phyloP scores from a whole-genome alignment of 208 protist species.

The Vickermania ingenoplastis region DNA sequence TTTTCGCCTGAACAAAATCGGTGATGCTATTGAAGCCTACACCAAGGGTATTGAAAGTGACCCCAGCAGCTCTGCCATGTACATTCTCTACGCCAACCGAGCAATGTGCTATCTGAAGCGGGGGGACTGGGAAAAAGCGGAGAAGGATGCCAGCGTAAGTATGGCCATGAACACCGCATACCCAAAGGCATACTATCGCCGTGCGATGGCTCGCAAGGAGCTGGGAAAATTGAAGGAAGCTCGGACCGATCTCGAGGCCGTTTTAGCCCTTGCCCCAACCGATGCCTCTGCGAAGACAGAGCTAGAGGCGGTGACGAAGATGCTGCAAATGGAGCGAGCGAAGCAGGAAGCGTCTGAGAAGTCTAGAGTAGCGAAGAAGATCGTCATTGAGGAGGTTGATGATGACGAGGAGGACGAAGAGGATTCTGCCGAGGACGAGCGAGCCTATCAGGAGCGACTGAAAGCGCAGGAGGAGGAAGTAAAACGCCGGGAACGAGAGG shows the following conservation, averaged over 20 bases:
- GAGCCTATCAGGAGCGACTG: constrained; percentile 17
- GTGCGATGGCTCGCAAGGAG: constrained; percentile 75
- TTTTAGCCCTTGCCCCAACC: constrained; percentile 64
- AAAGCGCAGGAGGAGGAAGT: constrained; percentile 38
- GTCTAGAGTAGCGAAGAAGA: constrained; percentile 41
- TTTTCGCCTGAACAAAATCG: constrained; percentile 57
- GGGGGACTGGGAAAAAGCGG: constrained; percentile 56
- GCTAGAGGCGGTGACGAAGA: constrained; percentile 62
- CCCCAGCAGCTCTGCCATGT: constrained; percentile 33
- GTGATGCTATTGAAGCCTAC: constrained; percentile 77
- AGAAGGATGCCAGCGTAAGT: constrained; percentile 72
- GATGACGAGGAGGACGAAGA: constrained; percentile 55
- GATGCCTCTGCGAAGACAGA: constrained; percentile 60
- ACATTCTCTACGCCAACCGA: constrained; percentile 83
- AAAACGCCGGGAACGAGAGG: constrained; percentile 14
- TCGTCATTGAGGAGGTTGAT: constrained; percentile 80
- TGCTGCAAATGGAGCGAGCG: constrained; percentile 50
- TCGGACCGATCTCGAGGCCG: constrained; percentile 72
- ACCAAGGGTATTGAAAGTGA: constrained; percentile 79
- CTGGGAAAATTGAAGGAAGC: constrained; percentile 78
- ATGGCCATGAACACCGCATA: constrained; percentile 74
- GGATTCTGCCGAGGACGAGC: constrained; percentile 16
- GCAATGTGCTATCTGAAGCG: constrained; percentile 80
- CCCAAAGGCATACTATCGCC: constrained; percentile 81
- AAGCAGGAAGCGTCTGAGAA: constrained; percentile 4